phyloP scores from a whole-genome alignment of 2,329 filamentous ascomycete species.

The Pestalotiopsis sp. region DNA sequence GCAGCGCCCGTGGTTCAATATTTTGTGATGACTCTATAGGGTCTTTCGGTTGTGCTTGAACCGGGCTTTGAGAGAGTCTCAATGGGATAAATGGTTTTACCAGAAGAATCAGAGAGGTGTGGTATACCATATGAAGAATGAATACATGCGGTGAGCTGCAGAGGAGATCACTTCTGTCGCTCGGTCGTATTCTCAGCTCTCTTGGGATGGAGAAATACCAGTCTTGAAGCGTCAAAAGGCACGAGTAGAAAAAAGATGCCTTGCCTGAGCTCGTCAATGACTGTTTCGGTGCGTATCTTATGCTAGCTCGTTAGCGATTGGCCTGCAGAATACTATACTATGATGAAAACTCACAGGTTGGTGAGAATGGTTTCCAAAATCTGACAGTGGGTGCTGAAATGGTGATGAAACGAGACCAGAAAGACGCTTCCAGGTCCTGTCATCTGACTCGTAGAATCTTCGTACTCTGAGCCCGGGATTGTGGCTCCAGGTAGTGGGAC shows the following conservation, averaged over 20 bases:
- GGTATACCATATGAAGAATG: neutral
- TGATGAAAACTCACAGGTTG: neutral
- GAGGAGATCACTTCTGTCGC: neutral
- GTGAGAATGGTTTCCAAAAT: slow-evolving; percentile 2
- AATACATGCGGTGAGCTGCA: neutral
- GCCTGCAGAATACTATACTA: no score
- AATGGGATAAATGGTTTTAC: neutral
- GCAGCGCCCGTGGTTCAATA: neutral
- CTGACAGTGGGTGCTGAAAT: neutral
- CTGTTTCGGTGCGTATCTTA: neutral
- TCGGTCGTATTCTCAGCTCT: neutral
- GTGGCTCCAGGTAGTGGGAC: neutral
- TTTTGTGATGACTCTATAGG: neutral
- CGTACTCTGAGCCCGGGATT: neutral
- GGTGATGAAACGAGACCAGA: neutral
- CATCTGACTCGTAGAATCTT: neutral
- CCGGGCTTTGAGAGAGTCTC: neutral
- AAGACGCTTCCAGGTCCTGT: neutral
- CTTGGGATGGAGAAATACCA: neutral
- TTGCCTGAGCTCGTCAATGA: neutral
- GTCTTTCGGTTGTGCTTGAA: neutral
- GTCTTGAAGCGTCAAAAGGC: slow-evolving; percentile 2
- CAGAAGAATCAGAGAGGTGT: neutral
- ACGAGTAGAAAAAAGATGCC: slow-evolving; percentile 3
- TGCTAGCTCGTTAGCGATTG: neutral